These are phyloP conservation scores for Thielaviopsis punctulata DNA, from an alignment of 2,329 filamentous ascomycete species.

Conservation along the genomic window DNA sequence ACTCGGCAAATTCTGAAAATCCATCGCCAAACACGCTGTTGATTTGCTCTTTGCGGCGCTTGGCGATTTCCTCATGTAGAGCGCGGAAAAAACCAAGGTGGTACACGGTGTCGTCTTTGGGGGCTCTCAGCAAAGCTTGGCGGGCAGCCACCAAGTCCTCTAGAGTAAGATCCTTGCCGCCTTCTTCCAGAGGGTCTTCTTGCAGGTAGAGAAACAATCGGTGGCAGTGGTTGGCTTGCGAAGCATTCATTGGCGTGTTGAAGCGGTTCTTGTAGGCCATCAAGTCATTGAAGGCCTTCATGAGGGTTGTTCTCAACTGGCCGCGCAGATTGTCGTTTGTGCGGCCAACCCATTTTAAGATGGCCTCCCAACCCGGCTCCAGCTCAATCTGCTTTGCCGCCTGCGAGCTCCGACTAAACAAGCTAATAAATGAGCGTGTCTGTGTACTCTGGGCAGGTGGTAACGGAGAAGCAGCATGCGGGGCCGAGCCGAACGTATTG, in stretches of 20 bases:
- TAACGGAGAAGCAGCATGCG: background rate
- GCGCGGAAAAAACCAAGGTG: constrained; percentile 31
- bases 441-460: background rate
- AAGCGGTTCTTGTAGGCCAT: constrained; percentile 37
- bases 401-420: background rate
- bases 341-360: constrained; percentile 51
- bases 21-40: constrained; percentile 14
- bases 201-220: constrained; percentile 45
- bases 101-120: constrained; percentile 25
- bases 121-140: constrained; percentile 25
- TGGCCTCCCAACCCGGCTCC: constrained; percentile 53
- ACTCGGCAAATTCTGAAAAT: constrained; percentile 9
- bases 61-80: constrained; percentile 22
- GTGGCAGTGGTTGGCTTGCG: constrained; percentile 41
- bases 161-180: constrained; percentile 19
- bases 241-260: constrained; percentile 38
- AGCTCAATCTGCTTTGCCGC: constrained; percentile 23
- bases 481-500: background rate
- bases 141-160: constrained; percentile 29
- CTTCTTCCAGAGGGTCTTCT: constrained; percentile 20
- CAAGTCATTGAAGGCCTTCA: constrained; percentile 46
- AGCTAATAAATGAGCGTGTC: constrained; percentile 1
- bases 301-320: constrained; percentile 44
- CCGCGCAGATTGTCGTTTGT: constrained; percentile 45
- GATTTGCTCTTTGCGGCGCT: constrained; percentile 7